Conservation (phyloP, 2,329 filamentous ascomycete genomes). For the Neofusicoccum sp. region DNA sequence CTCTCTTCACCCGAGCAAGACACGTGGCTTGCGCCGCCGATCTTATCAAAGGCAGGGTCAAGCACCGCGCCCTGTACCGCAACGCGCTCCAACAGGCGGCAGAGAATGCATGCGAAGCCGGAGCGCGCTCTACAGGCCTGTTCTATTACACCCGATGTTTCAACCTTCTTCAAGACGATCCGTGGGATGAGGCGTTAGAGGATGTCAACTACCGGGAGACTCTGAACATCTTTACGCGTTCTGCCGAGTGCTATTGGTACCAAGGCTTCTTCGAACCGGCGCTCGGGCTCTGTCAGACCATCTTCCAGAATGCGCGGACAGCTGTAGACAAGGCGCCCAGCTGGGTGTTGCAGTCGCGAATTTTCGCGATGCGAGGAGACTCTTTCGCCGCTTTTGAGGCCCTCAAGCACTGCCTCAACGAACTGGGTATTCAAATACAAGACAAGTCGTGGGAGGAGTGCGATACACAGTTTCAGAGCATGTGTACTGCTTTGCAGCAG, state of each 20-base stretch:
- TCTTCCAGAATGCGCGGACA: slow-evolving; percentile 69
- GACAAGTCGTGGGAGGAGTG: slow-evolving; percentile 71
- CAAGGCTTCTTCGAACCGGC: slow-evolving; percentile 70
- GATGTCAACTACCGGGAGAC: slow-evolving; percentile 88
- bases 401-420: slow-evolving; percentile 67
- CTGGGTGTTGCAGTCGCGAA: slow-evolving; percentile 77
- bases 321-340: slow-evolving; percentile 79
- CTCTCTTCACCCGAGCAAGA: slow-evolving; percentile 69
- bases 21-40: slow-evolving; percentile 78
- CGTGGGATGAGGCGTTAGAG: slow-evolving; percentile 67
- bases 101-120: slow-evolving; percentile 74
- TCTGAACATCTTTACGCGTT: slow-evolving; percentile 71
- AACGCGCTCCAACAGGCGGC: slow-evolving; percentile 77
- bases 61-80: slow-evolving; percentile 64
- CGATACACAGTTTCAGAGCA: slow-evolving; percentile 67
- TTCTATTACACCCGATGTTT: slow-evolving; percentile 79
- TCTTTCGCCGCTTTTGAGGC: slow-evolving; percentile 65
- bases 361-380: slow-evolving; percentile 73
- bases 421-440: slow-evolving; percentile 66
- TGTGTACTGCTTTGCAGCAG: slow-evolving; percentile 31
- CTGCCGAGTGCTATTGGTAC: slow-evolving; percentile 80
- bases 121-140: slow-evolving; percentile 76
- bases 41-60: slow-evolving; percentile 67
- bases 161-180: slow-evolving; percentile 71
- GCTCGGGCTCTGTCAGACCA: slow-evolving; percentile 63